These are phyloP conservation scores for Prunus persica DNA, from an alignment of 306 rosid species.

Conservation along the genomic window Prunus_persica_NCBIv2 NC_034010.1:14246501-14247000, in stretches of 20 bases:
- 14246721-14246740: constrained; percentile 89
- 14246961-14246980: not conserved
- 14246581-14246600: no score
- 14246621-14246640: not conserved
- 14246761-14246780: constrained; percentile 77
- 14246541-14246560: not conserved
- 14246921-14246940: not conserved
- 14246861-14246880: not conserved
- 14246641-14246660: not conserved
- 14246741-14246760: constrained; percentile 95
- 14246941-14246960: not conserved
- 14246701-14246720: constrained; percentile 45
- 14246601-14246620: not conserved
- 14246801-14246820: constrained; percentile 96
- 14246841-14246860: constrained; percentile 79
- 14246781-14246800: constrained; percentile 81
- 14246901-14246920: not conserved
- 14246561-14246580: no score
- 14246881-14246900: constrained; percentile 9
- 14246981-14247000: not conserved
- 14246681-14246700: constrained; percentile 40
- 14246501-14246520: constrained; percentile 48
- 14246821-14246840: constrained; percentile 91
- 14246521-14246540: constrained; percentile 19
- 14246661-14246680: constrained; percentile 60